phyloP scores from a whole-genome alignment of 768 basidiomycete species.

The Leccinum longicurvipes region DNA sequence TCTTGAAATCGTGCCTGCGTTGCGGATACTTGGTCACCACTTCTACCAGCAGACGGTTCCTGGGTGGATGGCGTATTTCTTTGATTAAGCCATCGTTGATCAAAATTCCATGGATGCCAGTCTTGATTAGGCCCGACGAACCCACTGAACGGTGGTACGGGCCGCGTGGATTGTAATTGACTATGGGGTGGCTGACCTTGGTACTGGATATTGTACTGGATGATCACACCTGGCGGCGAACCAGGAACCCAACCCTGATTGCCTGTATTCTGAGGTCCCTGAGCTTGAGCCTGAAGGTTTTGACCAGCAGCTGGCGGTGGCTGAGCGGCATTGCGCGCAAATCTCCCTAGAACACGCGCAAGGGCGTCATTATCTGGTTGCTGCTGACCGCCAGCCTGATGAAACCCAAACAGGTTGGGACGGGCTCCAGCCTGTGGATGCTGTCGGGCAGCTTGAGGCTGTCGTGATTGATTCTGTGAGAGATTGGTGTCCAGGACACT shows the following conservation, averaged over 20 bases:
- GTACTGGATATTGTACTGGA: constrained; percentile 65
- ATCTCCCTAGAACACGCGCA: constrained; percentile 42
- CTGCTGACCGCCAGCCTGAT: constrained; percentile 30
- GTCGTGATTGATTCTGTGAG: constrained; percentile 32
- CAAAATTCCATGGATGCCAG: constrained; percentile 64
- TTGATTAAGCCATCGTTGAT: constrained; percentile 31
- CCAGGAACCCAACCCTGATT: constrained; percentile 36
- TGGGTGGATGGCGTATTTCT: constrained; percentile 2
- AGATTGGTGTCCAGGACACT: constrained; percentile 60
- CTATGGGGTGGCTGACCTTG: constrained; percentile 38
- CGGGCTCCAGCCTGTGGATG: constrained; percentile 31
- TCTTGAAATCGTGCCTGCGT: no score
- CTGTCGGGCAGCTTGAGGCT: constrained; percentile 21
- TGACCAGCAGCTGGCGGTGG: constrained; percentile 36
- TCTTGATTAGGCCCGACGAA: constrained; percentile 61
- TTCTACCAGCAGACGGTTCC: constrained; percentile 9
- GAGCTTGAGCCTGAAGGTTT: constrained; percentile 23
- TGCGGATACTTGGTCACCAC: neutral
- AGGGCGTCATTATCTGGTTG: constrained; percentile 38
- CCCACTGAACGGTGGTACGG: constrained; percentile 55
- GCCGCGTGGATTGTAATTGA: constrained; percentile 32
- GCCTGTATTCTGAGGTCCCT: constrained; percentile 27
- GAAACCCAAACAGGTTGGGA: constrained; percentile 28
- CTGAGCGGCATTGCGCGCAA: constrained; percentile 54
- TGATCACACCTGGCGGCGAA: constrained; percentile 46